These are phyloP conservation scores for Trypanosoma platydactyli DNA, from an alignment of 208 protist genomes.

Conservation along the genomic window DNA sequence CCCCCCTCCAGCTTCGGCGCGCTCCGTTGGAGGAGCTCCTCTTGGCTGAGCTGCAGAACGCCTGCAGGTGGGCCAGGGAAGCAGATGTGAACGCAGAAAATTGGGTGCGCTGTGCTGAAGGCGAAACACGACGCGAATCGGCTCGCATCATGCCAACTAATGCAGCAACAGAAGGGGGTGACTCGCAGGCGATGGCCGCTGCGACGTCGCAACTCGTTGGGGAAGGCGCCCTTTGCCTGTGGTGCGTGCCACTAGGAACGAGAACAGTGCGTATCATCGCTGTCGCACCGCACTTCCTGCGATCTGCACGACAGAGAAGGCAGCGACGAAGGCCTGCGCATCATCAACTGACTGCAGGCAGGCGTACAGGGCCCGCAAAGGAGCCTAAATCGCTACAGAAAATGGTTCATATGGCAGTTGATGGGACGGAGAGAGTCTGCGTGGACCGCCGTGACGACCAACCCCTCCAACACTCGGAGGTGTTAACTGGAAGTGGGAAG, in stretches of 20 bases:
- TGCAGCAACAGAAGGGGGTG: background rate
- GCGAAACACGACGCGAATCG: background rate
- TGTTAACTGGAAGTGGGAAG: background rate
- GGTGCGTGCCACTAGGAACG: conserved; percentile 40
- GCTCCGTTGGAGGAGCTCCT: conserved; percentile 62
- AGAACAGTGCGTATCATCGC: conserved; percentile 38
- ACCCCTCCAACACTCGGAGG: background rate
- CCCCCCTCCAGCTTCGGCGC: conserved; percentile 29
- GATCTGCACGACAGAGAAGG: conserved; percentile 38
- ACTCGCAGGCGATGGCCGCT: background rate
- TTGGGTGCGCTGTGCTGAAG: conserved; percentile 46
- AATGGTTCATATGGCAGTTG: too few species aligned
- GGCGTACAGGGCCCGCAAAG: too few species aligned
- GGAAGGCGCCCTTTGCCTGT: conserved; percentile 53
- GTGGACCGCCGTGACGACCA: background rate
- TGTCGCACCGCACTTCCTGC: conserved; percentile 56
- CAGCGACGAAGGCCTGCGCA: background rate
- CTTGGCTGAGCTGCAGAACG: conserved; percentile 53
- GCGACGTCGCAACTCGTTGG: conserved; percentile 35
- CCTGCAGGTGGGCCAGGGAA: conserved; percentile 50
- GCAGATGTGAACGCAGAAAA: conserved; percentile 33
- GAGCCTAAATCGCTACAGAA: too few species aligned
- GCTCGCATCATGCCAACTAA: background rate
- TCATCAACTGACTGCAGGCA: background rate
- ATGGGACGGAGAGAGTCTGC: background rate